Evolutionary conservation across 805 yeast genomes (phyloP).

Genomic region (Candida schatavii): DNA sequence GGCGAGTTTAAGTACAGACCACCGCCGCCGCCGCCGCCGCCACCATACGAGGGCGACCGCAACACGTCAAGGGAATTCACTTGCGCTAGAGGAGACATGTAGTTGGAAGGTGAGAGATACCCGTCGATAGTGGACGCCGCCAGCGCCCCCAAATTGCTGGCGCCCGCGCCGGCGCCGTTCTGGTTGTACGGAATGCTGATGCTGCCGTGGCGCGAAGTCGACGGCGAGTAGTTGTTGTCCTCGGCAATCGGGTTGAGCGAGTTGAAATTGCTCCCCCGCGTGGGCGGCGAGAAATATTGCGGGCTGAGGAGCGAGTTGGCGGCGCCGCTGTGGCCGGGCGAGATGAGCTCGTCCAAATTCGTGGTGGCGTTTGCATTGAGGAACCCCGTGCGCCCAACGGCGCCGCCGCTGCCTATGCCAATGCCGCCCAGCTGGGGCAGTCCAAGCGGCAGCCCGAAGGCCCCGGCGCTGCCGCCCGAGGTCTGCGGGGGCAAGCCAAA

Average conservation of each 20-base stretch:
- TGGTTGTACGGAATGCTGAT: slow-evolving; percentile 24
- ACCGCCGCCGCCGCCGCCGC: background rate
- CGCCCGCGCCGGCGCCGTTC: slow-evolving; percentile 7
- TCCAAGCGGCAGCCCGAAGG: slow-evolving; percentile 4
- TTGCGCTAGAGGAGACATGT: slow-evolving; percentile 30
- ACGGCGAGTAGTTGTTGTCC: slow-evolving; percentile 21
- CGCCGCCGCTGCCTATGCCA: too few relatives aligned
- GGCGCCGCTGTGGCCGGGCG: slow-evolving; percentile 23
- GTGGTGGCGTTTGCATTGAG: slow-evolving; percentile 16
- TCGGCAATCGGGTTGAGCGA: slow-evolving; percentile 34
- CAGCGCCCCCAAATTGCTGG: slow-evolving; percentile 1
- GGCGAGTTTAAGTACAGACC: slow-evolving; percentile 37
- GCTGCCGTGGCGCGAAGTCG: slow-evolving; percentile 27
- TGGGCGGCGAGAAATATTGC: slow-evolving; percentile 41
- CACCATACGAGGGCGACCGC: slow-evolving; percentile 28
- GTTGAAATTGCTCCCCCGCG: slow-evolving; percentile 21
- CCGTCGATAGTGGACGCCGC: background rate
- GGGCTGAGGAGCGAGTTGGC: slow-evolving; percentile 25
- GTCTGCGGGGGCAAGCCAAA: background rate
- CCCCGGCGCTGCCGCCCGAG: background rate
- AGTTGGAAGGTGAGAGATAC: slow-evolving; percentile 30
- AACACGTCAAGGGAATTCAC: slow-evolving; percentile 31
- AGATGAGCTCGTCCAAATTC: slow-evolving; percentile 36
- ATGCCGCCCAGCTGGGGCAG: slow-evolving; percentile 1
- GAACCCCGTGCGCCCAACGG: slow-evolving; percentile 8